Evolutionary conservation across 306 rosid species (phyloP), one percentile per base, ranked within the genome.

Genomic region (Prunus mume): DNA sequence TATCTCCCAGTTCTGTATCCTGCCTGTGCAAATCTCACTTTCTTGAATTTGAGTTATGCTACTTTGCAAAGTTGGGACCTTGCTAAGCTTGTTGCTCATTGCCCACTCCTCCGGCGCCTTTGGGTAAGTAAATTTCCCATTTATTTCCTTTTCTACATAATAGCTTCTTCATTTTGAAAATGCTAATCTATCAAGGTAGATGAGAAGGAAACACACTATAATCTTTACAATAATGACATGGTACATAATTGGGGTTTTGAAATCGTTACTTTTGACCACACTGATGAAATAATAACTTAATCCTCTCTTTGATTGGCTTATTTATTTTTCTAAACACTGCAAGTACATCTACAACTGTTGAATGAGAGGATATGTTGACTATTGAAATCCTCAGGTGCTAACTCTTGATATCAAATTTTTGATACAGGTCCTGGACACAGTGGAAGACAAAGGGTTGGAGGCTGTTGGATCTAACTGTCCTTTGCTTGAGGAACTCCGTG

Each of bases 401-500:
- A 52, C 68, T 24, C 52, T 68, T 70, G 65, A 57, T 72, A 38
- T 45, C 72, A 57, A 62, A 66, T 84, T 82, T 51, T 64, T 78
- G 77, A 78, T 82, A 61, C 84, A 93, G 98, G 93, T 93, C 67
- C 79, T 87, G 72, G 98, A 93, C 84, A 87, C 93, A 1, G 91
- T 93, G 57, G 93, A 88, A 83, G 98, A 93, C 85, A 87, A 85
- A 83, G 97, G 97, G 68, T 83, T 90, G 64, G 93, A 89, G 79
- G 97, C 97, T 17, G 93, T 90, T 45, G 96, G 98, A 79, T 72
- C 80, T 19, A 64, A 82, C 54, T 93, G 97, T 83, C 96, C 97
- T 70, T 70, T 89, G 79, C 93, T 93, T 28, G 96, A 93, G 90
- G 98, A 93, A 65, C 90, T 93, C 68, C 93, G 98, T 34, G 96